Evolutionary conservation across 139 green algal genomes (phyloP).

Genomic region (Chlamydomonas asymmetrica): DNA sequence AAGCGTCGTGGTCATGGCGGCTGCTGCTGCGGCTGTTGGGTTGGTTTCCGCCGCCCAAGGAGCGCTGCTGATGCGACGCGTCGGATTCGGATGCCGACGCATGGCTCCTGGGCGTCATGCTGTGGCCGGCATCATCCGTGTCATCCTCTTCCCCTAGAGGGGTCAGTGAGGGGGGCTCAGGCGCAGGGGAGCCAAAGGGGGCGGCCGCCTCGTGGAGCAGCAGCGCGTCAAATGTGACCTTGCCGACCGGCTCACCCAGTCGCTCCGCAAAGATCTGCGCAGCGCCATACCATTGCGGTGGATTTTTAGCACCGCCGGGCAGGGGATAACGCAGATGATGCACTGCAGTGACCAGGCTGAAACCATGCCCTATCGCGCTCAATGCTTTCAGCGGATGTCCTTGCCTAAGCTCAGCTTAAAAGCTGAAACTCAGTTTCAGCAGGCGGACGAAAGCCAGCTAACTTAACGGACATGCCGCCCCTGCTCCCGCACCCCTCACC

Average conservation of each 20-base stretch:
- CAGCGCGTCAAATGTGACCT: conserved; percentile 15
- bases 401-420: not conserved
- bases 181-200: too few species aligned
- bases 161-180: too few species aligned
- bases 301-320: too few species aligned
- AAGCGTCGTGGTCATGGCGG: too few species aligned
- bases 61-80: too few species aligned
- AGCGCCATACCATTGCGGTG: too few species aligned
- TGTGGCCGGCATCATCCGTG: too few species aligned
- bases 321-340: not conserved
- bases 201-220: conserved; percentile 17
- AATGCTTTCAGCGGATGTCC: not conserved
- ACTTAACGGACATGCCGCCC: not conserved
- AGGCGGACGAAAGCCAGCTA: not conserved
- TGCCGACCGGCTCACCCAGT: conserved; percentile 28
- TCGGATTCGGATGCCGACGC: too few species aligned
- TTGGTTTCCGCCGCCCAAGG: too few species aligned
- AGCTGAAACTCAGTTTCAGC: not conserved
- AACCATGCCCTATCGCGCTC: not conserved
- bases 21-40: too few species aligned
- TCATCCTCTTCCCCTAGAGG: too few species aligned
- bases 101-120: too few species aligned
- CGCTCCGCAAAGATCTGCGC: conserved; percentile 40
- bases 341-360: not conserved
- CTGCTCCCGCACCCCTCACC: not conserved